Percentiles rank a stretch among this genome's conserved stretches.
These are phyloP conservation scores for Boletus bicolor DNA, from an alignment of 768 basidiomycete species.

Conservation along the genomic window DNA sequence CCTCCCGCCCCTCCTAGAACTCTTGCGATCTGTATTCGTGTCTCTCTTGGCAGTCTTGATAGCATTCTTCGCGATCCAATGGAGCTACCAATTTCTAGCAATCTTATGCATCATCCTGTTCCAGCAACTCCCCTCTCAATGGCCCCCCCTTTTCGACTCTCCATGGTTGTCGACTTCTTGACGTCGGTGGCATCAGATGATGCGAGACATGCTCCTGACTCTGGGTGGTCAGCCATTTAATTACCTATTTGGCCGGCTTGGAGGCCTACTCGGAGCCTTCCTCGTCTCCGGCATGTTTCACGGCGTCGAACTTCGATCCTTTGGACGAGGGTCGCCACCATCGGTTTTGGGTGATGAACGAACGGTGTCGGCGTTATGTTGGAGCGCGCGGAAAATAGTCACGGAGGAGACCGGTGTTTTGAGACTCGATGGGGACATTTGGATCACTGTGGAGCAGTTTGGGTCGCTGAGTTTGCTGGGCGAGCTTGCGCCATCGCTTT, in stretches of 20 bases:
- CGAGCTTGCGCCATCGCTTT: conserved; percentile 4
- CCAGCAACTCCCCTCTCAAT: conserved; percentile 45
- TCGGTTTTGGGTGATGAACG: conserved; percentile 54
- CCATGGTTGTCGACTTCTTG: conserved; percentile 44
- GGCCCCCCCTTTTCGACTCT: conserved; percentile 58
- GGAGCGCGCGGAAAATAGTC: conserved; percentile 44
- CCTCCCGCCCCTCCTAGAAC: conserved; percentile 32
- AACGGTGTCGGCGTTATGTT: conserved; percentile 45
- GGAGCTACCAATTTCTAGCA: conserved; percentile 38
- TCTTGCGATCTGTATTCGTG: conserved; percentile 40
- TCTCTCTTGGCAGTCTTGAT: conserved; percentile 42
- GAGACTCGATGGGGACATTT: conserved; percentile 42
- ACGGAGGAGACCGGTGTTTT: conserved; percentile 39
- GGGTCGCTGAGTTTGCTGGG: conserved; percentile 9
- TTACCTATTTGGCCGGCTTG: conserved; percentile 45
- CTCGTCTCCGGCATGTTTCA: conserved; percentile 57
- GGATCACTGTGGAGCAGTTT: conserved; percentile 32
- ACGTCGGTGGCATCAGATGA: no score
- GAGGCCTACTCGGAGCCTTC: conserved; percentile 55
- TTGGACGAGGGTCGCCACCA: conserved; percentile 41
- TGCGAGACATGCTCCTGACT: no score
- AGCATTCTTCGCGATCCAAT: conserved; percentile 46
- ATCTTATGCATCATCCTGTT: conserved; percentile 45
- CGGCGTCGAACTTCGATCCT: conserved; percentile 50
- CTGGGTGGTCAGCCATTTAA: conserved; percentile 34